Evolutionary conservation across 2,329 filamentous ascomycete genomes (phyloP), one percentile per base, ranked within the genome.

Genomic region (Coniochaeta ligniaria): DNA sequence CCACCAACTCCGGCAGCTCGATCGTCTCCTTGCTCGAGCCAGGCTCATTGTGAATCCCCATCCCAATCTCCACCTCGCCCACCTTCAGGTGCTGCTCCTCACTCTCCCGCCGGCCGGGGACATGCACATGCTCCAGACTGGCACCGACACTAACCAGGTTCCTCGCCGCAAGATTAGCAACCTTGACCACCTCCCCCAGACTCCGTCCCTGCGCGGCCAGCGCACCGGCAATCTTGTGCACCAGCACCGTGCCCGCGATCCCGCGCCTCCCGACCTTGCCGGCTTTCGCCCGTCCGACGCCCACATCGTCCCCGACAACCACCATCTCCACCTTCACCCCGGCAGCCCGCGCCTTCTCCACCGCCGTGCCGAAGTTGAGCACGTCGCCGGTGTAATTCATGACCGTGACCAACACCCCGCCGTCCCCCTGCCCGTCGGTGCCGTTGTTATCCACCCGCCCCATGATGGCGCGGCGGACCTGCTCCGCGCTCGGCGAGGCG

Each of bases 301-400:
- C 92, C 3, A 93, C 92, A 73, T 98, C 94, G 69, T 98, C 94
- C 6, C 88, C 92, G 8, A 97, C 91, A 9, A 96, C 89, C 11
- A 96, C 86, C 89, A 97, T 96, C 72, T 96, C 90, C 0, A 91
- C 90, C 20, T 86, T 76, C 26, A 92, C 75, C 0, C 92, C 93
- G 0, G 86, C 84, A 1, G 92, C 92, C 61, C 89, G 88, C 17
- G 92, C 92, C 78, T 96, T 96, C 74, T 97, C 94, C 9, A 95
- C 91, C 0, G 89, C 93, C 83, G 97, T 89, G 60, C 92, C 93
- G 71, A 97, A 97, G 76, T 96, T 96, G 66, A 97, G 82, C 59
- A 96, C 85, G 72, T 93, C 90, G 41, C 90, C 90, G 1, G 92
- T 96, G 74, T 96, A 96, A 74, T 97, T 97, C 91, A 96, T 96